Conservation (phyloP, 495 filamentous ascomycete species). For the Hypoxylon fragiforme region DNA sequence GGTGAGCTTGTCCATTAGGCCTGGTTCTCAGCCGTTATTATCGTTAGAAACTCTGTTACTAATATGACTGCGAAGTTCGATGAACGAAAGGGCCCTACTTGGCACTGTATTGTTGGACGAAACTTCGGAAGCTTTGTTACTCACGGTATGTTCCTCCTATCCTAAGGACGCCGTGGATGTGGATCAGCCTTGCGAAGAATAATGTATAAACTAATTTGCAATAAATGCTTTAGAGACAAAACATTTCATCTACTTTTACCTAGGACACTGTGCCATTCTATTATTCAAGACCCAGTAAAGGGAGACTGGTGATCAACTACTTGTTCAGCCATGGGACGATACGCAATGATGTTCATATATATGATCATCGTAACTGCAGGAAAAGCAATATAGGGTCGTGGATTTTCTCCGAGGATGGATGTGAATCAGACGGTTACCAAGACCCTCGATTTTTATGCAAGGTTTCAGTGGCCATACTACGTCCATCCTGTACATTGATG, state of each 20-base stretch:
- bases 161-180: not conserved
- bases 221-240: constrained; percentile 77
- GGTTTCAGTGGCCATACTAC: too few relatives aligned
- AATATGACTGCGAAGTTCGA: constrained; percentile 65
- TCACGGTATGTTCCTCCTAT: constrained; percentile 66
- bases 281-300: constrained; percentile 97
- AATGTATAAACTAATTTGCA: constrained; percentile 9
- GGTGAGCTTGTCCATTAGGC: constrained; percentile 51
- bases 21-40: not conserved
- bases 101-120: constrained; percentile 98
- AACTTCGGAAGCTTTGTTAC: constrained; percentile 99
- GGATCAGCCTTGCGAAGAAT: too few relatives aligned
- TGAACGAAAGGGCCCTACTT: constrained; percentile 86
- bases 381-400: constrained; percentile 1
- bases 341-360: too few relatives aligned
- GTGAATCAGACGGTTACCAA: not conserved
- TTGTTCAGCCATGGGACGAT: too few relatives aligned
- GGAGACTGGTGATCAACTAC: constrained; percentile 1
- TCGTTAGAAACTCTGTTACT: not conserved
- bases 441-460: not conserved
- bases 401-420: not conserved
- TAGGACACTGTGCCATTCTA: constrained; percentile 96
- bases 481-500: too few relatives aligned
- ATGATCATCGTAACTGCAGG: constrained; percentile 1
- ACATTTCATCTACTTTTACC: constrained; percentile 99